phyloP scores from a whole-genome alignment of 192 early-diverging fungal species.

The Mortierella antarctica region DNA sequence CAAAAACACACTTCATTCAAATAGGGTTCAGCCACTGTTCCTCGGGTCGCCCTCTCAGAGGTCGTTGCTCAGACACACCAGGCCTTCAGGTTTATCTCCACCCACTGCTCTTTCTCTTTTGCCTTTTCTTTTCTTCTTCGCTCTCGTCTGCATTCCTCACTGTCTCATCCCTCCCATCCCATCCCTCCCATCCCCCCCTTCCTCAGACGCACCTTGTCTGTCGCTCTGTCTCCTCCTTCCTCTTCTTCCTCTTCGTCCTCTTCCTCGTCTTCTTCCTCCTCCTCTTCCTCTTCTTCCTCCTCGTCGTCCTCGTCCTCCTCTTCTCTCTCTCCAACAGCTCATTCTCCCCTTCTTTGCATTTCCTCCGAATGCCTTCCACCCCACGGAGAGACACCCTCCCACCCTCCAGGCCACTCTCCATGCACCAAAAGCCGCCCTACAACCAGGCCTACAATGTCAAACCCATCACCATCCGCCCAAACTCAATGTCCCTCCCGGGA shows the following conservation, averaged over 20 bases:
- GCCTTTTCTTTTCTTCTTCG: not conserved
- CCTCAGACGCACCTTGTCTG: not conserved
- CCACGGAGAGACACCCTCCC: not conserved
- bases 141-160: not conserved
- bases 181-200: slow-evolving; percentile 1
- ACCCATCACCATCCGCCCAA: slow-evolving; percentile 48
- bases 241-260: not conserved
- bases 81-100: not conserved
- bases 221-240: not conserved
- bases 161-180: not conserved
- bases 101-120: not conserved
- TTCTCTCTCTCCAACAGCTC: not conserved
- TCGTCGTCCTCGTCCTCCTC: too few relatives aligned
- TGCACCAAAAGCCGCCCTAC: slow-evolving; percentile 17
- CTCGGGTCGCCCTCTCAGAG: too few relatives aligned
- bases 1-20: too few relatives aligned
- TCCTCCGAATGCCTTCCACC: not conserved
- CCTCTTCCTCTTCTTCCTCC: not conserved
- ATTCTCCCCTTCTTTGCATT: not conserved
- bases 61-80: too few relatives aligned
- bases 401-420: slow-evolving; percentile 20
- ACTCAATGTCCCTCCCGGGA: slow-evolving; percentile 32
- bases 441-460: slow-evolving; percentile 39
- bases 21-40: too few relatives aligned
- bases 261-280: not conserved